Evolutionary conservation across 2,329 filamentous ascomycete species (phyloP).

Genomic region (Chrysoporthe cubensis): DNA sequence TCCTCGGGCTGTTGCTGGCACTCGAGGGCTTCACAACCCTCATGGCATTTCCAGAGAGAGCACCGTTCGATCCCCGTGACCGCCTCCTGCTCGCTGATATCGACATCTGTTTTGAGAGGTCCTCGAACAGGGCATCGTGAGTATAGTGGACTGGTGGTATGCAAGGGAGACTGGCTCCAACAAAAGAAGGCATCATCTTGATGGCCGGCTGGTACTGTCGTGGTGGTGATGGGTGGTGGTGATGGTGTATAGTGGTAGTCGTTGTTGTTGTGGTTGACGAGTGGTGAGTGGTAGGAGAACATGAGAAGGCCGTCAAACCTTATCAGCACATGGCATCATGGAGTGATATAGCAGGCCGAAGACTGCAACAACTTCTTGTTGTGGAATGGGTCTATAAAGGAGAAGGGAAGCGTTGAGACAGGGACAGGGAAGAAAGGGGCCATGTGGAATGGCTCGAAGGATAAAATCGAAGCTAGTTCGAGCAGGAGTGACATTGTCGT

Average conservation of each 20-base stretch:
- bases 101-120: slow-evolving; percentile 56
- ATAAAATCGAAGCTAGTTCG: slow-evolving; percentile 36
- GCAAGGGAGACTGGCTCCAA: slow-evolving; percentile 40
- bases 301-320: slow-evolving; percentile 18
- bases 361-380: slow-evolving; percentile 28
- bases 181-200: slow-evolving; percentile 39
- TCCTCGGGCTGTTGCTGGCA: slow-evolving; percentile 70
- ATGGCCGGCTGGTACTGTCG: slow-evolving; percentile 7
- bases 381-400: slow-evolving; percentile 29
- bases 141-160: slow-evolving; percentile 40
- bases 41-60: slow-evolving; percentile 55
- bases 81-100: slow-evolving; percentile 51
- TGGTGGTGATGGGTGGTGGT: slow-evolving; percentile 5
- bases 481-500: slow-evolving; percentile 34
- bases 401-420: slow-evolving; percentile 30
- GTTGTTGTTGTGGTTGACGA: slow-evolving; percentile 14
- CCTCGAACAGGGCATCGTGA: slow-evolving; percentile 53
- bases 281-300: not conserved
- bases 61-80: slow-evolving; percentile 55
- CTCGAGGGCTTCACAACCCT: slow-evolving; percentile 68
- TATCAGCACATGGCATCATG: slow-evolving; percentile 29
- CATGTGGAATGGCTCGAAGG: slow-evolving; percentile 32
- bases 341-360: slow-evolving; percentile 25
- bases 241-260: slow-evolving; percentile 7
- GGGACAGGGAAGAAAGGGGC: slow-evolving; percentile 29